phyloP scores from a whole-genome alignment of 2,329 filamentous ascomycete genomes.

The Thelonectria discophora region DNA sequence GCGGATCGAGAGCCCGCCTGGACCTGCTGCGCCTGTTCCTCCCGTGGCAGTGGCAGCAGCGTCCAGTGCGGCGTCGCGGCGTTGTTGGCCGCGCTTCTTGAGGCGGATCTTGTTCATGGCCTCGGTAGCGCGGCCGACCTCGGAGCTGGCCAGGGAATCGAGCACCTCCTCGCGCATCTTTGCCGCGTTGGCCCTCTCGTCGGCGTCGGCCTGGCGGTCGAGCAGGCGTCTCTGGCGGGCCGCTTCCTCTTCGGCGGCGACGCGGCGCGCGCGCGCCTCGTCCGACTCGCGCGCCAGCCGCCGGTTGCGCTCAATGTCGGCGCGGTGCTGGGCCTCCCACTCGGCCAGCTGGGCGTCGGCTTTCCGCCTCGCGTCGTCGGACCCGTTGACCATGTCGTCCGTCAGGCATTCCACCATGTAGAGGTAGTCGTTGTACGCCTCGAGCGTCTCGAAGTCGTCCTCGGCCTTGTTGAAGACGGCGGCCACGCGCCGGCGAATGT shows the following conservation, averaged over 20 bases:
- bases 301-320: conserved; percentile 71
- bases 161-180: conserved; percentile 75
- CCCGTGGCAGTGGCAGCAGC: conserved; percentile 36
- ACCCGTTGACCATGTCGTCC: conserved; percentile 82
- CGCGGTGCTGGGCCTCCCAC: conserved; percentile 79
- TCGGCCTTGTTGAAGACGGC: conserved; percentile 86
- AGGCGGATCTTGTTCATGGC: conserved; percentile 70
- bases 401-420: conserved; percentile 91
- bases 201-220: conserved; percentile 73
- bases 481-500: conserved; percentile 83
- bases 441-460: conserved; percentile 87
- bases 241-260: conserved; percentile 73
- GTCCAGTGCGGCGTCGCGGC: conserved; percentile 48
- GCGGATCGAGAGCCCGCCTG: conserved; percentile 70
- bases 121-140: conserved; percentile 66
- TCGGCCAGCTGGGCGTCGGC: conserved; percentile 57
- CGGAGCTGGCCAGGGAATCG: conserved; percentile 70
- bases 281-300: conserved; percentile 64
- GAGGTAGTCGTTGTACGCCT: conserved; percentile 92
- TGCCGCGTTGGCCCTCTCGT: conserved; percentile 71
- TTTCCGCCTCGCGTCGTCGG: conserved; percentile 66
- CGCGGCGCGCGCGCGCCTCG: conserved; percentile 60
- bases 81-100: conserved; percentile 74
- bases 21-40: conserved; percentile 15
- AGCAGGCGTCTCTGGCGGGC: conserved; percentile 67